These are phyloP conservation scores for Haplosporangium gracile DNA, from an alignment of 192 early-diverging fungal genomes.

Conservation along the genomic window DNA sequence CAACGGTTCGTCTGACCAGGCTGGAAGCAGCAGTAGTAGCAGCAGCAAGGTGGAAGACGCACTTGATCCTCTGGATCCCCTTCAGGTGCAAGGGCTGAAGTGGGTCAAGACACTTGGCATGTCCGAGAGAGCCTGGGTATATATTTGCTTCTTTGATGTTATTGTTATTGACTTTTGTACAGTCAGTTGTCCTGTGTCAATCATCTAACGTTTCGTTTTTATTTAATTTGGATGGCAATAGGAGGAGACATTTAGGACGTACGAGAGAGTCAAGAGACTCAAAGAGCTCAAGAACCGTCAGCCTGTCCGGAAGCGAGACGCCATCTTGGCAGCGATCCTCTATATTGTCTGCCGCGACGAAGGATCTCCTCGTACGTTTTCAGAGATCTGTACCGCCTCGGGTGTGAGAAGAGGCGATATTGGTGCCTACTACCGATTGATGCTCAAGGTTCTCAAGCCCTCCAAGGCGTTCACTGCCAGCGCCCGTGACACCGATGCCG, in stretches of 20 bases:
- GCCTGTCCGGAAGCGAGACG: constrained; percentile 71
- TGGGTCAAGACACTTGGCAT: constrained; percentile 45
- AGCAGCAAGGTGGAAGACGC: neutral
- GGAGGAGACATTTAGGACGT: constrained; percentile 62
- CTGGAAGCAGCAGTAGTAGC: constrained; percentile 14
- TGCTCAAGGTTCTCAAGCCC: constrained; percentile 70
- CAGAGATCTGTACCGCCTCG: constrained; percentile 72
- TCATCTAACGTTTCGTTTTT: neutral
- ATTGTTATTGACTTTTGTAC: neutral
- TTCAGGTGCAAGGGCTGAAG: constrained; percentile 42
- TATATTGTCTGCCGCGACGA: constrained; percentile 71
- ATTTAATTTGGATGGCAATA: neutral
- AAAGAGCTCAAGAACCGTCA: constrained; percentile 77
- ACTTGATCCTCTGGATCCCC: constrained; percentile 24
- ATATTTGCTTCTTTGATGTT: neutral
- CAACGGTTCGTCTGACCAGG: constrained; percentile 6
- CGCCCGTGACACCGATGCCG: constrained; percentile 49
- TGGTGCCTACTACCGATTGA: constrained; percentile 72
- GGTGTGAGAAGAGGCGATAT: constrained; percentile 73
- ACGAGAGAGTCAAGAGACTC: constrained; percentile 68
- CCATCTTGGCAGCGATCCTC: constrained; percentile 72
- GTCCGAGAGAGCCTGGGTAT: constrained; percentile 50
- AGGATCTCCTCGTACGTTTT: constrained; percentile 71
- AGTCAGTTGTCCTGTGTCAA: neutral
- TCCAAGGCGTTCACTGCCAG: constrained; percentile 41